Conservation (phyloP, 148 eudicot species). For the Euryodendron excelsum region DNA sequence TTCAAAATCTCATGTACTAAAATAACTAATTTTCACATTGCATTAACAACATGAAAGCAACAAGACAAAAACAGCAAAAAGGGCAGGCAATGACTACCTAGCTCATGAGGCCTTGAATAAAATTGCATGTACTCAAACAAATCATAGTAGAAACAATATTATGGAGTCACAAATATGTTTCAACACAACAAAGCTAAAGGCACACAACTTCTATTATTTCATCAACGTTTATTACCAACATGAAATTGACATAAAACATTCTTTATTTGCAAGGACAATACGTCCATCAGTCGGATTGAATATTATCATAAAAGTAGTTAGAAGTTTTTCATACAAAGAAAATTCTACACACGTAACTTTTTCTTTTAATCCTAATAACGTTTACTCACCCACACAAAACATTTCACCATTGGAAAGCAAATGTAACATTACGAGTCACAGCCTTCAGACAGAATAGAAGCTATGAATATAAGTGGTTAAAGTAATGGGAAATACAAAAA, state of each 20-base stretch:
- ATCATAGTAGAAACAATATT: not conserved
- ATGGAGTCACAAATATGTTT: not conserved
- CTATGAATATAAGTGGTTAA: not conserved
- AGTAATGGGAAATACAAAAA: not conserved
- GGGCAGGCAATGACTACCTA: not conserved
- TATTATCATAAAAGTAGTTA: no score
- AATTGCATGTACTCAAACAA: not conserved
- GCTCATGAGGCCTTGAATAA: not conserved
- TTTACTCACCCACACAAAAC: not conserved
- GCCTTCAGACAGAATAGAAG: not conserved
- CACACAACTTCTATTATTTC: no score
- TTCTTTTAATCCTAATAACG: not conserved
- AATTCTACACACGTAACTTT: not conserved
- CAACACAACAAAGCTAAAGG: not conserved
- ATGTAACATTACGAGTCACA: not conserved
- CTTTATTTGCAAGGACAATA: not conserved
- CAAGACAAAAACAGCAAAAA: not conserved
- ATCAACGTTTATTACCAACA: not conserved
- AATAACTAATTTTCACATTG: not conserved
- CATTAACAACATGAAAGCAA: not conserved
- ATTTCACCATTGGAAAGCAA: not conserved
- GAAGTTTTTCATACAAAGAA: no score
- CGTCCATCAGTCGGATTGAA: no score
- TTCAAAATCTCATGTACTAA: not conserved
- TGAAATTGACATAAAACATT: not conserved